These are phyloP conservation scores for Cercospora zeina DNA, from an alignment of 2,329 filamentous ascomycete species.

Conservation along the genomic window DNA sequence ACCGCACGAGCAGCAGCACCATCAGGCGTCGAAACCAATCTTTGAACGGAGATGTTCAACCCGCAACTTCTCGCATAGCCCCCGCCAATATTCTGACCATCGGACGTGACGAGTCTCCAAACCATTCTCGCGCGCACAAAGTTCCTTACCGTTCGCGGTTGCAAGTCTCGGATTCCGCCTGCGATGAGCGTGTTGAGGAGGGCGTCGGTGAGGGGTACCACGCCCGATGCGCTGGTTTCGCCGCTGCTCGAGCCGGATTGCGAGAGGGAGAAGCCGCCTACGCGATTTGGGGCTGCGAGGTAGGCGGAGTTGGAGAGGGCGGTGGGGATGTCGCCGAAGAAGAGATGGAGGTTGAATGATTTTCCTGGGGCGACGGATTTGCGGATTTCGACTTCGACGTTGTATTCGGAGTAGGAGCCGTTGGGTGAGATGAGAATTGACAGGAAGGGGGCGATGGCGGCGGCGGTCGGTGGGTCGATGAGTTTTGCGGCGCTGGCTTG, in stretches of 20 bases:
- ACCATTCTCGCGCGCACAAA: slow-evolving; percentile 16
- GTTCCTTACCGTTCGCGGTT: slow-evolving; percentile 12
- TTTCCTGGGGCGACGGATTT: slow-evolving; percentile 17
- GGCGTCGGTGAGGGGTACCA: slow-evolving; percentile 18
- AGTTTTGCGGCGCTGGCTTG: slow-evolving; percentile 12
- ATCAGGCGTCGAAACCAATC: slow-evolving; percentile 16
- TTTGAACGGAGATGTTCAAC: slow-evolving; percentile 6
- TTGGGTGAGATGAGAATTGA: slow-evolving; percentile 14
- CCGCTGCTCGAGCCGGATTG: slow-evolving; percentile 8
- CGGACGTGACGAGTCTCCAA: slow-evolving; percentile 17
- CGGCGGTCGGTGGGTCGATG: slow-evolving; percentile 5
- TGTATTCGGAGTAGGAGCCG: slow-evolving; percentile 20
- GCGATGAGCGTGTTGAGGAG: slow-evolving; percentile 19
- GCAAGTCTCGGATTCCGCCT: slow-evolving; percentile 18
- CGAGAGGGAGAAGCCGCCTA: slow-evolving; percentile 19
- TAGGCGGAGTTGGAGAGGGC: slow-evolving; percentile 18
- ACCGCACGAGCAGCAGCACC: neutral
- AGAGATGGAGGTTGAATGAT: slow-evolving; percentile 22
- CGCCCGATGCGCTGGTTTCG: slow-evolving; percentile 8
- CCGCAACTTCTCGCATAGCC: slow-evolving; percentile 8
- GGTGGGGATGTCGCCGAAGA: slow-evolving; percentile 18
- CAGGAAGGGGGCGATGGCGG: slow-evolving; percentile 14
- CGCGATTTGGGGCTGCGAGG: slow-evolving; percentile 19
- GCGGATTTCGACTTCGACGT: slow-evolving; percentile 1
- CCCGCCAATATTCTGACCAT: slow-evolving; percentile 18